phyloP scores from a whole-genome alignment of 2,329 filamentous ascomycete species.

The Trichoderma arundinaceum region DNA sequence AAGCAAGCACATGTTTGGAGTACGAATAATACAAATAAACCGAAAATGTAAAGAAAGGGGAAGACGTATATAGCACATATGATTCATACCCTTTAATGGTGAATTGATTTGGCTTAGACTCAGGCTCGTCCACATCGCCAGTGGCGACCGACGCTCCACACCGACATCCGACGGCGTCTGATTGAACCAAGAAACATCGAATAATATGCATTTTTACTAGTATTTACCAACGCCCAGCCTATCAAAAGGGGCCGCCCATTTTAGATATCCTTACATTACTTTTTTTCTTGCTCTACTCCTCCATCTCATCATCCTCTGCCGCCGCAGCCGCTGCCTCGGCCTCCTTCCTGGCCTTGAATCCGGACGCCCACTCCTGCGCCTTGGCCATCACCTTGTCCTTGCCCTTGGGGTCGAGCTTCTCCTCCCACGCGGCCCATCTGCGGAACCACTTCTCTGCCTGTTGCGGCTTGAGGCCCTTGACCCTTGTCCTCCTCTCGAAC shows the following conservation, averaged over 20 bases:
- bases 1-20: too few species aligned
- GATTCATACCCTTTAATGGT: background rate
- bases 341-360: conserved; percentile 53
- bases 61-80: background rate
- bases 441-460: conserved; percentile 89
- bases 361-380: conserved; percentile 72
- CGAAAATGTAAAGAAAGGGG: too few species aligned
- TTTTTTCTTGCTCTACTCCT: conserved; percentile 37
- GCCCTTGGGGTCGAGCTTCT: conserved; percentile 69
- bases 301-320: conserved; percentile 45
- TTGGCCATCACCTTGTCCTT: conserved; percentile 72
- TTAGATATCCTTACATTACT: conserved; percentile 13
- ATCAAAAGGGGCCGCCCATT: conserved; percentile 6
- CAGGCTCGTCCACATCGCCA: background rate
- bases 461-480: conserved; percentile 76
- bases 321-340: conserved; percentile 46
- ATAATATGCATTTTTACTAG: conserved; percentile 14
- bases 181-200: conserved; percentile 10
- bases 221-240: conserved; percentile 29
- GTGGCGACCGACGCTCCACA: background rate
- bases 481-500: conserved; percentile 78
- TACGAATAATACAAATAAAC: background rate
- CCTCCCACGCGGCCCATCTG: conserved; percentile 90
- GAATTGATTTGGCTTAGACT: background rate
- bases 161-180: conserved; percentile 23